Conservation (phyloP, 2,329 filamentous ascomycete genomes). For the Tolypocladium cylindrosporum region DNA sequence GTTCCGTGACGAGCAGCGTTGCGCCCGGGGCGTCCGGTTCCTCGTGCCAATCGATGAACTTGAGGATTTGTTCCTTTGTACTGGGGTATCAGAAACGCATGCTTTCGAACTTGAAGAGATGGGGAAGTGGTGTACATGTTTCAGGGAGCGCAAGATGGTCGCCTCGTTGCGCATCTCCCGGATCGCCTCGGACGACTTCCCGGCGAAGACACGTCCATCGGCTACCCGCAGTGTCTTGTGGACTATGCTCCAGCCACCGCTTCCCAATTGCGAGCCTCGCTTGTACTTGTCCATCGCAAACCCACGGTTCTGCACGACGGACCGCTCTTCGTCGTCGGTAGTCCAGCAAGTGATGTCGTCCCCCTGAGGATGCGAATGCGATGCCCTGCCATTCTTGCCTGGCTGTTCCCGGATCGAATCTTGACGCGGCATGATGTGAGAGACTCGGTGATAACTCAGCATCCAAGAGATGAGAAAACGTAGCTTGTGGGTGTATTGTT, state of each 20-base stretch:
- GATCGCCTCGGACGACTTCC: constrained; percentile 13
- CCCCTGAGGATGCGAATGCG: neutral
- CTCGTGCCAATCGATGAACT: constrained; percentile 17
- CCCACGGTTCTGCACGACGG: constrained; percentile 4
- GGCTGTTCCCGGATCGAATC: neutral
- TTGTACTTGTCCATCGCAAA: constrained; percentile 11
- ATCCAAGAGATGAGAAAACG: neutral
- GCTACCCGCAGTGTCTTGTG: constrained; percentile 15
- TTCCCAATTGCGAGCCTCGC: constrained; percentile 14
- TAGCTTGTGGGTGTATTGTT: neutral
- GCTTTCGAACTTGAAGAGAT: neutral
- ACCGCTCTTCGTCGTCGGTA: constrained; percentile 7
- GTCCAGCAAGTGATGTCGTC: constrained; percentile 9
- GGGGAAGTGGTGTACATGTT: constrained; percentile 13
- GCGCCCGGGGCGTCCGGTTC: constrained; percentile 6
- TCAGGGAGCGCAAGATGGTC: constrained; percentile 8
- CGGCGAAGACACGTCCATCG: constrained; percentile 17
- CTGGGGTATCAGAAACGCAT: neutral
- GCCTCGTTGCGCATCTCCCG: constrained; percentile 15
- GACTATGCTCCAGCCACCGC: constrained; percentile 17
- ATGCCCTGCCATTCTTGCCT: neutral
- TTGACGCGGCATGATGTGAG: neutral
- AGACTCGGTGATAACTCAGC: neutral
- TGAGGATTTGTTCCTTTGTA: constrained; percentile 16
- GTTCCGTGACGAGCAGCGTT: constrained; percentile 19